Percentiles rank a stretch among this genome's conserved stretches.
These are phyloP conservation scores for Seiridium cupressi DNA, from an alignment of 2,329 filamentous ascomycete genomes.

Conservation along the genomic window DNA sequence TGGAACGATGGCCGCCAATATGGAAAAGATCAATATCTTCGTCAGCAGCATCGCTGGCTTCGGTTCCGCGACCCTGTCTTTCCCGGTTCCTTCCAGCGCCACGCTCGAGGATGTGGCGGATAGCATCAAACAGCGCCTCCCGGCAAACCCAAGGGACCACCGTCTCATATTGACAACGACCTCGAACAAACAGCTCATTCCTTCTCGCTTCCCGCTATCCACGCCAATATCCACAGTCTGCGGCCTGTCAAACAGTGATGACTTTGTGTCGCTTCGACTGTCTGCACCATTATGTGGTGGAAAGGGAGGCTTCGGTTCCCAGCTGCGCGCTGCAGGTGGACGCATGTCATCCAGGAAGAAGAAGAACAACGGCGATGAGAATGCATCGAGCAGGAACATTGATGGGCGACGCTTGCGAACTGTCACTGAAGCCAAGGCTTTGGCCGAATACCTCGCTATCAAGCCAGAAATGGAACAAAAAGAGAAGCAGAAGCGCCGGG, in stretches of 20 bases:
- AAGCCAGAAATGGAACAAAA: slow-evolving; percentile 97
- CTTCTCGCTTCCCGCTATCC: slow-evolving; percentile 56
- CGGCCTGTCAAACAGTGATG: slow-evolving; percentile 47
- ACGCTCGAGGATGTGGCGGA: slow-evolving; percentile 67
- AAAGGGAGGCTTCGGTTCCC: slow-evolving; percentile 96
- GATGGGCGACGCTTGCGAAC: slow-evolving; percentile 88
- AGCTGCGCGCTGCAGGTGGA: slow-evolving; percentile 91
- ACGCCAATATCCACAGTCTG: slow-evolving; percentile 48
- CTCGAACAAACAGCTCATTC: slow-evolving; percentile 66
- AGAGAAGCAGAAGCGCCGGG: slow-evolving; percentile 81
- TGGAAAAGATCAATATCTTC: slow-evolving; percentile 69
- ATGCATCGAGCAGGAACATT: slow-evolving; percentile 88
- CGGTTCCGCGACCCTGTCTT: slow-evolving; percentile 74
- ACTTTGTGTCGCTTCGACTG: slow-evolving; percentile 80
- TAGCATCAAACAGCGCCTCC: slow-evolving; percentile 60
- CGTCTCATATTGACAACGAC: slow-evolving; percentile 79
- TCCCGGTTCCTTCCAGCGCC: slow-evolving; percentile 67
- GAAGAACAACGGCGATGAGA: slow-evolving; percentile 71
- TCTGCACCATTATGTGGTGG: slow-evolving; percentile 80
- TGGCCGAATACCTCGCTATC: slow-evolving; percentile 91
- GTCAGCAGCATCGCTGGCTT: slow-evolving; percentile 83
- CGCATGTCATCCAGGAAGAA: slow-evolving; percentile 97
- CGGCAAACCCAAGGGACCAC: slow-evolving; percentile 41
- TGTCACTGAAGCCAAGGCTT: slow-evolving; percentile 89
- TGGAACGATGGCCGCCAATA: not conserved